Evolutionary conservation across 1,284 basidiomycete species (phyloP), one percentile per base, ranked within the genome.

Genomic region (Microbotryum silenes-acaulis): DNA sequence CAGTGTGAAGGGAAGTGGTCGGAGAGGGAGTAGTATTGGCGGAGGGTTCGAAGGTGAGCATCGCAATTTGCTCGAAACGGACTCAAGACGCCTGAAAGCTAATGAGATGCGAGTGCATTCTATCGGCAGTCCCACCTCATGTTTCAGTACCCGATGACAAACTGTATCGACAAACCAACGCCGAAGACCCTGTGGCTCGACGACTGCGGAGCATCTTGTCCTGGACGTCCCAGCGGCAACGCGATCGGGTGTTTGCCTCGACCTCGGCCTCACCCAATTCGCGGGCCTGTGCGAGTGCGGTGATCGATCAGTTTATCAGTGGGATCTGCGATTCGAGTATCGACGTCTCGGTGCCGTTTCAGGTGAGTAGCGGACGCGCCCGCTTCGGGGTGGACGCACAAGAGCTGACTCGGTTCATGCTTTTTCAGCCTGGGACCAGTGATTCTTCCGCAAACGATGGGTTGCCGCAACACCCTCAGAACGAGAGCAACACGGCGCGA

Each of bases 401-500:
- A 31, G 8, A 31, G 31, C 31, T 31, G 8, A 31, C 31, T 31
- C 9, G 31, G 31, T 9, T 31, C 31, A 7, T 31, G 31, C 31
- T 10, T 31, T 18, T 6, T 14, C 4, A 42, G 37, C 37, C 37
- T 18, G 37, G 37, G 37, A 42, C 37, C 14, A 42, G 37, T 18
- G 37, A 42, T 18, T 42, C 37, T 18, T 42, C 37, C 16, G 37
- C 37, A 6, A 42, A 42, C 37, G 37, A 42, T 18, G 37, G 37
- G 37, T 42, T 65, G 9, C 64, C 62, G 23, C 64, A 62, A 6
- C 67, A 68, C 50, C 67, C 67, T 42, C 64, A 63, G 21, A 68
- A 68, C 60, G 56, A 56, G 21, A 47, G 48, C 46, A 68, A 68
- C 46, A 51, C 57, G 7, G 51, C 56, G 3, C 60, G 62, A 47